Base-by-base conservation (phyloP, 225 moss, liverwort and hornwort genomes). In the Physcomitrium patens region DNA sequence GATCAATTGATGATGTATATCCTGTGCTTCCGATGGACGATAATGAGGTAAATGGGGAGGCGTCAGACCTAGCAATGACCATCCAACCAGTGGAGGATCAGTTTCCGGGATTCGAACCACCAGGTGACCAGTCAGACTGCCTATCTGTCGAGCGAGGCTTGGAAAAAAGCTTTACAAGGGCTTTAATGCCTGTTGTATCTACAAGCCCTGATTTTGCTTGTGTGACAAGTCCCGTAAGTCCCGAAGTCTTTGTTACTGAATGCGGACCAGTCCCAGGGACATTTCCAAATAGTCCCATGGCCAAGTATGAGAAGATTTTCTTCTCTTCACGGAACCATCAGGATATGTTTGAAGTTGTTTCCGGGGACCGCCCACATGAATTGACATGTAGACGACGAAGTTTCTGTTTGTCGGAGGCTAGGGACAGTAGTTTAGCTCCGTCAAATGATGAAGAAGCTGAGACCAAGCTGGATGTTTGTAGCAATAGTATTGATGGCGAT, bases 31-130 rank as follows among this genome's bases (percentile, higher is more conserved):
- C 86, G 0, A 46, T 87, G 62, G 92, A 89, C 69, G 89, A 84
- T 43, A 48, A 46, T 14, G 64, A 48, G 31, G 56, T 11, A 15
- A 70, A 64, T 47, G 70, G 64, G 72, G 63, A 77, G 68, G 70
- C 84, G 64, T 70, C 89, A 75, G 63, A 84, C 77, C 70, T 80
- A 72, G 69, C 69, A 68, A 63, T 66, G 72, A 51, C 66, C 1
- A 88, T 92, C n/a, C 80, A 83, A 76, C 88, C 89, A 3, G 87
- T 88, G 12, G 90, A 92, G 78, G 65, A 82, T 18, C 82, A 82
- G 75, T 82, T 78, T 67, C 28, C 45, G 52, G 75, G 75, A 37
- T 70, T 75, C 16, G 74, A 27, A 13, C 61, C 69, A 14, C 74
- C 71, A 54, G 70, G 78, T 47, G 74, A 76, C 18, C 51, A 50